Base-by-base conservation (phyloP, 805 yeast species). In the Torulaspora delbrueckii region DNA sequence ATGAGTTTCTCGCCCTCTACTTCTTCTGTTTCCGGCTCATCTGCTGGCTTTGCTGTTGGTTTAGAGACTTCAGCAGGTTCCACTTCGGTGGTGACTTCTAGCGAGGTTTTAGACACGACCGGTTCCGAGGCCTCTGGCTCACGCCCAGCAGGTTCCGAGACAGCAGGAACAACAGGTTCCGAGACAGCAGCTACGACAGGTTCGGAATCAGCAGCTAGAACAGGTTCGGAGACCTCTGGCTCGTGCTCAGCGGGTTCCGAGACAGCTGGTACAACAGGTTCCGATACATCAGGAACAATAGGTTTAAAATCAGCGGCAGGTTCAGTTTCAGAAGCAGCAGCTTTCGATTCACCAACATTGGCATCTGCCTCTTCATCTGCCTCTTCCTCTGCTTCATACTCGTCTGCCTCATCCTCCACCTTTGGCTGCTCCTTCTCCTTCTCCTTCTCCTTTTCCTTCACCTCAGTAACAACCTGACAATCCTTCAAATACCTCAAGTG, bases 401-500 rank as follows among this genome's bases (percentile, higher is more conserved):
- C 31, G 2, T 10, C 34, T 14, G 33, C 33, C 22, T 19, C 22
- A 19, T 19, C 22, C 22, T 19, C 22, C 2, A 19, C 22, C 22
- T 19, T 19, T 19, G 22, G 22, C 23, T 13, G 22, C n/a, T 42
- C 36, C 27, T 10, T 46, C 6, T 8, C 45, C 35, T 33, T 27
- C 39, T 26, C 47, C 30, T 31, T 38, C 24, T 18, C 43, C 33
- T 26, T 37, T 8, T 44, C 33, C 23, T 41, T 27, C 19, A 16
- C 34, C 28, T 45, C 56, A 23, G 40, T 27, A 19, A 56, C 41
- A 26, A 43, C 43, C 44, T 62, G 66, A 8, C 63, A 60, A 4
- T 55, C 46, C 47, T 54, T 50, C 43, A 57, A 47, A 37, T 55
- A 49, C 26, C 43, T 43, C 46, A 63, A 39, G 31, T 54, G 45